Evolutionary conservation across 1,284 basidiomycete genomes (phyloP).

Genomic region (Phenoliferia sp.): DNA sequence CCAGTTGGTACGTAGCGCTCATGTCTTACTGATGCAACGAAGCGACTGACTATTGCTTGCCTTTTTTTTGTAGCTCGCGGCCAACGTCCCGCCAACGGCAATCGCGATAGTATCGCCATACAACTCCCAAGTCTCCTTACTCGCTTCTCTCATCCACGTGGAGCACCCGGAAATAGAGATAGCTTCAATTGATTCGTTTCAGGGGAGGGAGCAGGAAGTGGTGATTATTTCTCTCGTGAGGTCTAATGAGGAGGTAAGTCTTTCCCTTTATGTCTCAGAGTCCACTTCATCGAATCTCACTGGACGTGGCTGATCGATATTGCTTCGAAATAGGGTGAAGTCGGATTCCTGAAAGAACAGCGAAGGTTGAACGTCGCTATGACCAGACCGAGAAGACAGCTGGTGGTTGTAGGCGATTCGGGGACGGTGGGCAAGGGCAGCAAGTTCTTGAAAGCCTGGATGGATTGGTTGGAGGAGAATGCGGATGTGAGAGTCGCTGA

Average conservation of each 20-base stretch:
- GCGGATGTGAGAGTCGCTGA: conserved; percentile 45
- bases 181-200: conserved; percentile 86
- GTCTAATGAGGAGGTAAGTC: conserved; percentile 55
- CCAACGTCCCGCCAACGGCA: conserved; percentile 65
- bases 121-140: conserved; percentile 80
- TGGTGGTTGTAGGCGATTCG: conserved; percentile 86
- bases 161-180: conserved; percentile 73
- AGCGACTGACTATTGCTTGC: not conserved
- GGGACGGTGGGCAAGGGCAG: conserved; percentile 79
- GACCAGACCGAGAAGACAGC: conserved; percentile 84
- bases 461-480: conserved; percentile 79
- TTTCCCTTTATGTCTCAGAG: not conserved
- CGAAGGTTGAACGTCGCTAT: conserved; percentile 84
- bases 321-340: conserved; percentile 68
- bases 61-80: conserved; percentile 53
- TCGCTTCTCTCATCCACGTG: conserved; percentile 66
- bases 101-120: conserved; percentile 94
- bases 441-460: conserved; percentile 77
- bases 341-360: conserved; percentile 88
- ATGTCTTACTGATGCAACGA: not conserved
- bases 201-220: conserved; percentile 75
- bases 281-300: not conserved
- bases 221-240: conserved; percentile 83
- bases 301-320: not conserved
- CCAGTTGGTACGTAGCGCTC: conserved; percentile 3